These are phyloP conservation scores for Eucalyptus coolabah DNA, from an alignment of 345 rosid species.

Conservation along the genomic window DNA sequence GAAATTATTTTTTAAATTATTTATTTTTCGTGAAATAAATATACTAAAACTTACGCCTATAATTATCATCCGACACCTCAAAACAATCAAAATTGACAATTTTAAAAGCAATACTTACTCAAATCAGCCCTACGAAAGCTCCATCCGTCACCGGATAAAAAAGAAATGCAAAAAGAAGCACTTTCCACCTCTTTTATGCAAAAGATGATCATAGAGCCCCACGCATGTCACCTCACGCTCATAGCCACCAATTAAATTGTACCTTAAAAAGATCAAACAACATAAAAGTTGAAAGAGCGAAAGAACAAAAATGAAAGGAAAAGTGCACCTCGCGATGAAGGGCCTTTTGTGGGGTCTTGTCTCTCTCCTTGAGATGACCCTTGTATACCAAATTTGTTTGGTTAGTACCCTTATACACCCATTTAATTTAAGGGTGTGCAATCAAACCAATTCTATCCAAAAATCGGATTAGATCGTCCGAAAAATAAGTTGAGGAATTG, in stretches of 20 bases:
- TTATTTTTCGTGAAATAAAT: too few relatives aligned
- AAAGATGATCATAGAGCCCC: not conserved
- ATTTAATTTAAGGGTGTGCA: too few relatives aligned
- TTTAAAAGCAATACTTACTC: not conserved
- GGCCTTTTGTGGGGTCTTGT: not conserved
- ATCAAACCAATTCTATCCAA: too few relatives aligned
- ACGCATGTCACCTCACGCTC: not conserved
- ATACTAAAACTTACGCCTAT: not conserved
- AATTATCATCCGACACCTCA: not conserved
- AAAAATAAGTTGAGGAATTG: too few relatives aligned
- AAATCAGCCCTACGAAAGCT: not conserved
- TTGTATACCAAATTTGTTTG: not conserved
- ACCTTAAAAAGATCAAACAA: not conserved
- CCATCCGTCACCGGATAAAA: not conserved
- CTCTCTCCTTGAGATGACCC: not conserved
- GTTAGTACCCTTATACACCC: not conserved
- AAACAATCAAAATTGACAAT: not conserved
- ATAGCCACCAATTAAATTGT: not conserved
- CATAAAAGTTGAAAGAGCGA: not conserved
- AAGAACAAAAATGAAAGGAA: not conserved
- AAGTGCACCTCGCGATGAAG: not conserved
- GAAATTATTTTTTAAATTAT: too few relatives aligned
- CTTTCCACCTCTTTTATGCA: not conserved
- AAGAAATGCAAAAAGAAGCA: not conserved
- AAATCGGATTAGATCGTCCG: rapidly evolving